Evolutionary conservation across 305 asterid genomes (phyloP).

Genomic region (Stenogyne calaminthoides): DNA sequence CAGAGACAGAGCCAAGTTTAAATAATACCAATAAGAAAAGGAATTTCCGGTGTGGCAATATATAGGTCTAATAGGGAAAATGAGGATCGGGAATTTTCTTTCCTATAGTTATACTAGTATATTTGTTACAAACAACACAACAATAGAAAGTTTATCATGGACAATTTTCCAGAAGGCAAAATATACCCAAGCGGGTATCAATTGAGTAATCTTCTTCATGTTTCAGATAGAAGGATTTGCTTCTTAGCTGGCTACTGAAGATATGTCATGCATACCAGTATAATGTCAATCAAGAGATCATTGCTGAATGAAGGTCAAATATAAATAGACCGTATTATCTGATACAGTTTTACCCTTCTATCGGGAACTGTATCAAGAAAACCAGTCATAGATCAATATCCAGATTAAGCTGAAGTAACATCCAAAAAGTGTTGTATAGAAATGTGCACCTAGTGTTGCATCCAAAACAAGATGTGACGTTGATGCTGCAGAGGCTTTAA

Average conservation of each 20-base stretch:
- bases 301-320: slow-evolving; percentile 1
- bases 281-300: neutral
- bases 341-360: slow-evolving; percentile 13
- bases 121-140: neutral
- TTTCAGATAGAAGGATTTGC: neutral
- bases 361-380: slow-evolving; percentile 21
- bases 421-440: slow-evolving; percentile 22
- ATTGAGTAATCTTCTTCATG: neutral
- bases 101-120: neutral
- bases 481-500: slow-evolving; percentile 85
- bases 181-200: neutral
- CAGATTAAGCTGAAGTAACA: slow-evolving; percentile 14
- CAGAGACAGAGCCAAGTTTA: slow-evolving; percentile 10
- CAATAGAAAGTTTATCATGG: neutral
- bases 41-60: slow-evolving; percentile 14
- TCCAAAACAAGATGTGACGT: slow-evolving; percentile 79
- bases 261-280: slow-evolving; percentile 11
- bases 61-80: neutral
- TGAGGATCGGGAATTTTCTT: neutral
- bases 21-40: slow-evolving; percentile 12
- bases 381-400: slow-evolving; percentile 10
- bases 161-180: slow-evolving; percentile 2
- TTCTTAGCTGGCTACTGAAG: neutral
- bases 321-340: neutral
- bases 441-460: slow-evolving; percentile 89